Base-by-base conservation (phyloP, 2,329 filamentous ascomycete species). In the Aureobasidium sp. region DNA sequence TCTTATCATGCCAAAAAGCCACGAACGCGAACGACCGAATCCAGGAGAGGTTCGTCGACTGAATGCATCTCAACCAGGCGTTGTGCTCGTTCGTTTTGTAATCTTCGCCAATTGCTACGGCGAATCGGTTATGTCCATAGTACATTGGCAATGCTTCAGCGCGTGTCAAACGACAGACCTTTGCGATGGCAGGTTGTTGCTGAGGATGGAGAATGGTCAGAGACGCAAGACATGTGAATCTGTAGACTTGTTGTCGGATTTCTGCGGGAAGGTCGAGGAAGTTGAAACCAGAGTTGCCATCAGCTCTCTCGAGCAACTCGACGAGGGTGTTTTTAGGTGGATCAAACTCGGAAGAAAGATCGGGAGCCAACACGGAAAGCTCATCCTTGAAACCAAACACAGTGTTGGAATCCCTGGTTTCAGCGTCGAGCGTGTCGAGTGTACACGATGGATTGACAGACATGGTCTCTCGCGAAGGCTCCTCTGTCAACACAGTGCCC, bases 211-310 rank as follows among this genome's bases (percentile, higher is more conserved):
- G 27, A 29, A 57, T n/a, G 4, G 53, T 36, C 2, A 25, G 5
- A 8, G 39, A 45, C 22, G 39, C 53, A 12, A 20, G 9, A n/a
- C 53, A 45, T 7, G 42, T 25, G 7, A 42, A 7, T 4, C 36
- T 3, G 25, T 63, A 63, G 17, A 61, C 37, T 48, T 27, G 37
- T 20, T 61, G 22, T 29, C 55, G 42, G 2, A 63, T 6, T 9
- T 63, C 57, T 1, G 47, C n/a, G 7, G 59, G 62, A 20, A 64
- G 39, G 29, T 22, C 62, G 20, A 63, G 37, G 39, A 63, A 61
- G 9, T 27, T 22, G 55, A 68, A 60, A 2, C 14, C 45, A 34
- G n/a, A 6, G 17, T 45, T 14, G 14, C 14, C n/a, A 20, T 57
- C 41, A 25, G 51, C 51, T 5, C 12, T 27, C 15, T 55, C 37